phyloP scores from a whole-genome alignment of 1,284 basidiomycete species.

The Ustilago vetiveriae region DNA sequence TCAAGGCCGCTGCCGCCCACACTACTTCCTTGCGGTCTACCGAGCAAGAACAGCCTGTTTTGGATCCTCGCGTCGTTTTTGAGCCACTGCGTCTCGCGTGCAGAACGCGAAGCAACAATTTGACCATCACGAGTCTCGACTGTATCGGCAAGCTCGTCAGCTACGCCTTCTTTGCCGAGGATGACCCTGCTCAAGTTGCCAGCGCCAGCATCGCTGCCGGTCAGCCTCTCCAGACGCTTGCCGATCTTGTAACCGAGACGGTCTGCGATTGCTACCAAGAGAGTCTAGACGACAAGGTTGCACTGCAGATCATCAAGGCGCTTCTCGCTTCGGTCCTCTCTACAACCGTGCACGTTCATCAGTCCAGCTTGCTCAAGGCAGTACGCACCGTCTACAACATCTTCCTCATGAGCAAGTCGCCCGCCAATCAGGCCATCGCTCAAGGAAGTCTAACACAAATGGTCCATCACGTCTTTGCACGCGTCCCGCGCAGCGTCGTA shows the following conservation, averaged over 20 bases:
- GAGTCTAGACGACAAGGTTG: constrained; percentile 59
- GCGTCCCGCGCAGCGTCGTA: constrained; percentile 48
- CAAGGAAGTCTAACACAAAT: constrained; percentile 66
- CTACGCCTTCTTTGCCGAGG: constrained; percentile 66
- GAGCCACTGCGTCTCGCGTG: constrained; percentile 65
- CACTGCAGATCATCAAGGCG: constrained; percentile 66
- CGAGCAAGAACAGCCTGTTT: constrained; percentile 36
- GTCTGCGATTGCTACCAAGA: constrained; percentile 65
- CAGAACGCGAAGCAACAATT: constrained; percentile 55
- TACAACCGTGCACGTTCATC: constrained; percentile 61
- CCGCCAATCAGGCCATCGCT: constrained; percentile 64
- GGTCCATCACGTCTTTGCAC: constrained; percentile 64
- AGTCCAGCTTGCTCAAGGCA: constrained; percentile 68
- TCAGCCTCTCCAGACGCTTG: constrained; percentile 49
- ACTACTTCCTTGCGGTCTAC: constrained; percentile 23
- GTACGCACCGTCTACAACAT: constrained; percentile 67
- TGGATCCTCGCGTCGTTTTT: constrained; percentile 65
- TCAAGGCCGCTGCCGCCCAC: constrained; percentile 45
- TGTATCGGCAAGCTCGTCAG: constrained; percentile 66
- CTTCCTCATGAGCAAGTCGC: constrained; percentile 62
- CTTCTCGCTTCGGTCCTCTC: constrained; percentile 64
- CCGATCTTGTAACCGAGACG: constrained; percentile 64
- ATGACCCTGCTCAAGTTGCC: constrained; percentile 36
- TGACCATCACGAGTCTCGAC: constrained; percentile 62
- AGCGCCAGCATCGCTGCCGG: constrained; percentile 25